These are phyloP conservation scores for Cystobasidiaceae sp. DNA, from an alignment of 1,284 basidiomycete species.

Conservation along the genomic window DNA sequence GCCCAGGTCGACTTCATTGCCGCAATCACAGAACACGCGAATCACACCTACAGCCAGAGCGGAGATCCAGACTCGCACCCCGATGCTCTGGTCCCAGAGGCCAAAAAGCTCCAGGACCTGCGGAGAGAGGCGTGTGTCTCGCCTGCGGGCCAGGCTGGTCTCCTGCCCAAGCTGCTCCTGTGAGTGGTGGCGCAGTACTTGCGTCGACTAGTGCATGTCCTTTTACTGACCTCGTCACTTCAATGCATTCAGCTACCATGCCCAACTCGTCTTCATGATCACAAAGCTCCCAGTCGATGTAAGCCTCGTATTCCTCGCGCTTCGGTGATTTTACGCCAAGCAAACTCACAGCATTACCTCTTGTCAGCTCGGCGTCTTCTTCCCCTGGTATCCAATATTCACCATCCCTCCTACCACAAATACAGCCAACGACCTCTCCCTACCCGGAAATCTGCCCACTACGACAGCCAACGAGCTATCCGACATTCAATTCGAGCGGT, in stretches of 20 bases:
- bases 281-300: constrained; percentile 69
- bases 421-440: constrained; percentile 40
- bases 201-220: background rate
- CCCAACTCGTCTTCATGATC: constrained; percentile 68
- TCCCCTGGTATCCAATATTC: constrained; percentile 71
- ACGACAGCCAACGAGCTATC: constrained; percentile 56
- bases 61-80: constrained; percentile 30
- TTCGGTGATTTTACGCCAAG: constrained; percentile 90
- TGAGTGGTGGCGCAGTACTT: background rate
- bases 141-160: background rate
- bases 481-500: constrained; percentile 74
- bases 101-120: constrained; percentile 19
- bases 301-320: constrained; percentile 76
- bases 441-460: constrained; percentile 33
- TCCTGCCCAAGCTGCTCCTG: constrained; percentile 19
- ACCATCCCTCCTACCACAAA: constrained; percentile 50
- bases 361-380: constrained; percentile 65
- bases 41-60: constrained; percentile 7
- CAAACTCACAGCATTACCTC: constrained; percentile 72
- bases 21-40: constrained; percentile 18
- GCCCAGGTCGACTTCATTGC: constrained; percentile 22
- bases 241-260: constrained; percentile 23
- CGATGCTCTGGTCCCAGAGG: constrained; percentile 24
- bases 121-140: constrained; percentile 12
- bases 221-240: background rate